Evolutionary conservation across 176 grass and related monocot genomes (phyloP).

Genomic region (Zea luxurians): DNA sequence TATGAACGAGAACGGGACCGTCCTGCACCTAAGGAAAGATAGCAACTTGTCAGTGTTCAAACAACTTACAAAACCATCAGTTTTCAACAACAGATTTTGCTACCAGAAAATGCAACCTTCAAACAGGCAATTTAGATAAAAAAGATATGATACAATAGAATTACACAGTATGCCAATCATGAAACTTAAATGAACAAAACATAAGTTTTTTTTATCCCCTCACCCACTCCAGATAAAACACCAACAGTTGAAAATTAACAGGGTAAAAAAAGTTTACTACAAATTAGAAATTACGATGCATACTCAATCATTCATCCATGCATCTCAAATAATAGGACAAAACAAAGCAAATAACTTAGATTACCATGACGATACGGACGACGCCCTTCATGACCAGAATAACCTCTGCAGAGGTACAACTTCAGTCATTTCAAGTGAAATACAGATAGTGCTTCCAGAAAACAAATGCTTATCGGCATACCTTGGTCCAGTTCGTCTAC

Average conservation of each 20-base stretch:
- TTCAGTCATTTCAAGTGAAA: slow-evolving; percentile 34
- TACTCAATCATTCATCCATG: slow-evolving; percentile 11
- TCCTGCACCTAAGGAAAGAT: slow-evolving; percentile 33
- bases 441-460: not conserved
- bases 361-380: slow-evolving; percentile 66
- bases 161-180: not conserved
- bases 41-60: slow-evolving; percentile 17
- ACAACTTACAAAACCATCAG: not conserved
- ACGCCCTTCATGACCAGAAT: slow-evolving; percentile 54
- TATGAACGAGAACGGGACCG: slow-evolving; percentile 55
- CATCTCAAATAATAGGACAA: slow-evolving; percentile 13
- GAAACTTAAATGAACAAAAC: not conserved
- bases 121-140: not conserved
- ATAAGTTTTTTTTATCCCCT: not conserved
- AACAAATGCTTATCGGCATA: slow-evolving; percentile 12
- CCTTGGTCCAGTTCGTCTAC: slow-evolving; percentile 48
- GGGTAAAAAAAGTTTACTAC: too few relatives aligned
- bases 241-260: not conserved
- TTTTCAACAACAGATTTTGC: slow-evolving; percentile 9
- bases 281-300: not conserved
- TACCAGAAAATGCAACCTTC: not conserved
- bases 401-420: slow-evolving; percentile 47
- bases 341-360: slow-evolving; percentile 31
- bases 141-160: not conserved
- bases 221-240: not conserved